These are phyloP conservation scores for Pichia ethanolica DNA, from an alignment of 805 yeast genomes.

Conservation along the genomic window DNA sequence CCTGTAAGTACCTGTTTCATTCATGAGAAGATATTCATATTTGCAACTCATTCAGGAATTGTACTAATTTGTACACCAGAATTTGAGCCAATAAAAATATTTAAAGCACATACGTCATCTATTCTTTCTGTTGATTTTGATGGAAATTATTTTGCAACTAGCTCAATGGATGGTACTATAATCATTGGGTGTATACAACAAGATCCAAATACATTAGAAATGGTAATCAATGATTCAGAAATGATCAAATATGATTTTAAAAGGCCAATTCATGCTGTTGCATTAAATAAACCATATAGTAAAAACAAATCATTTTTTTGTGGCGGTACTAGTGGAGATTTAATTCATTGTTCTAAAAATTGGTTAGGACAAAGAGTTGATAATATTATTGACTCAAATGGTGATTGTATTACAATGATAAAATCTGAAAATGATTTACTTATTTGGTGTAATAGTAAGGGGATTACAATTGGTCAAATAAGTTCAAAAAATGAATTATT, in stretches of 20 bases:
- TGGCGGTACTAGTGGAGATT: slow-evolving; percentile 87
- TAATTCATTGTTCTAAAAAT: slow-evolving; percentile 63
- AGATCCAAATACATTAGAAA: not conserved
- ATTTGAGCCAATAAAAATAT: slow-evolving; percentile 56
- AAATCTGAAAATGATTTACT: slow-evolving; percentile 56
- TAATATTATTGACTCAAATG: slow-evolving; percentile 46
- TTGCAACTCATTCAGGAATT: slow-evolving; percentile 88
- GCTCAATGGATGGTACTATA: slow-evolving; percentile 90
- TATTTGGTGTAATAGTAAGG: slow-evolving; percentile 79
- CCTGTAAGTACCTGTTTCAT: slow-evolving; percentile 67
- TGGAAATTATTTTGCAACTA: slow-evolving; percentile 72
- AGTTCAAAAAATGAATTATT: slow-evolving; percentile 41
- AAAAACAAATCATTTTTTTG: slow-evolving; percentile 61
- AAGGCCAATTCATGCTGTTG: slow-evolving; percentile 83
- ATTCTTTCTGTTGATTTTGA: slow-evolving; percentile 67
- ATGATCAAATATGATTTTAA: slow-evolving; percentile 73
- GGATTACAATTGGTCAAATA: slow-evolving; percentile 62
- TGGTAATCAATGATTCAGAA: slow-evolving; percentile 35
- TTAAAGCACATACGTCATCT: slow-evolving; percentile 82
- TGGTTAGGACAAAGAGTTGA: slow-evolving; percentile 87
- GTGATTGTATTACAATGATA: slow-evolving; percentile 68
- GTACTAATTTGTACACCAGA: slow-evolving; percentile 60
- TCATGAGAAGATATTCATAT: slow-evolving; percentile 54
- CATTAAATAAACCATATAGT: slow-evolving; percentile 62
- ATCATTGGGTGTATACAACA: slow-evolving; percentile 67